Evolutionary conservation across 768 basidiomycete genomes (phyloP).

Genomic region (Thelephora ganbajun): DNA sequence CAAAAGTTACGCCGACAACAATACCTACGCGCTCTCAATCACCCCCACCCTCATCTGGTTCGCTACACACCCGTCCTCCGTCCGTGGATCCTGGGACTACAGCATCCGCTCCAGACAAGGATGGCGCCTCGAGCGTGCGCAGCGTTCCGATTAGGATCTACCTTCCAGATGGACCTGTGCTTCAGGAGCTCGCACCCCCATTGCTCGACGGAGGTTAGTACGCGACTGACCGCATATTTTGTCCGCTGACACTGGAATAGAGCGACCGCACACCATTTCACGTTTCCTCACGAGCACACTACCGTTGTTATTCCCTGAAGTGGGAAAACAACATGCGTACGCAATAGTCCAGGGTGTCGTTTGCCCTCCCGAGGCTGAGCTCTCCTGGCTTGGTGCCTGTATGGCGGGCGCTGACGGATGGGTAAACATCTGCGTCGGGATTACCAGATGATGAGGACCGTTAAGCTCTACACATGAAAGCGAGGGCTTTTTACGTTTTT

Average conservation of each 20-base stretch:
- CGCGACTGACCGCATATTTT: neutral
- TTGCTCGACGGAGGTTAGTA: slow-evolving; percentile 59
- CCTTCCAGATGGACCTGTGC: slow-evolving; percentile 77
- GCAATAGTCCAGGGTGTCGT: slow-evolving; percentile 77
- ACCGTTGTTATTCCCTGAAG: slow-evolving; percentile 59
- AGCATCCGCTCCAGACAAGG: slow-evolving; percentile 36
- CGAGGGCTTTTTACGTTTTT: neutral
- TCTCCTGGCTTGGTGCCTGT: slow-evolving; percentile 91
- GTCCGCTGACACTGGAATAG: neutral
- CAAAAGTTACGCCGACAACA: slow-evolving; percentile 83
- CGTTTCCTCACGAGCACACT: slow-evolving; percentile 58
- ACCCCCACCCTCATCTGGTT: slow-evolving; percentile 35
- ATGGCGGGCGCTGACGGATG: slow-evolving; percentile 91
- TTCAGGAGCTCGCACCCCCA: slow-evolving; percentile 84
- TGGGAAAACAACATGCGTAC: slow-evolving; percentile 44
- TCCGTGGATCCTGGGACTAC: slow-evolving; percentile 42
- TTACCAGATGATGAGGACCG: slow-evolving; percentile 11
- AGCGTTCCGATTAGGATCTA: slow-evolving; percentile 85
- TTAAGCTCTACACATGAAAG: neutral
- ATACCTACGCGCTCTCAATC: slow-evolving; percentile 46
- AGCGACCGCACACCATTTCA: slow-evolving; percentile 46
- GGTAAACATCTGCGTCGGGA: slow-evolving; percentile 77
- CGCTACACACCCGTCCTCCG: slow-evolving; percentile 49
- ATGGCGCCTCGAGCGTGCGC: slow-evolving; percentile 77
- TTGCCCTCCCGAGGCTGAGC: slow-evolving; percentile 73